Conservation (phyloP, 345 rosid species). For the Hevea brasiliensis region DNA sequence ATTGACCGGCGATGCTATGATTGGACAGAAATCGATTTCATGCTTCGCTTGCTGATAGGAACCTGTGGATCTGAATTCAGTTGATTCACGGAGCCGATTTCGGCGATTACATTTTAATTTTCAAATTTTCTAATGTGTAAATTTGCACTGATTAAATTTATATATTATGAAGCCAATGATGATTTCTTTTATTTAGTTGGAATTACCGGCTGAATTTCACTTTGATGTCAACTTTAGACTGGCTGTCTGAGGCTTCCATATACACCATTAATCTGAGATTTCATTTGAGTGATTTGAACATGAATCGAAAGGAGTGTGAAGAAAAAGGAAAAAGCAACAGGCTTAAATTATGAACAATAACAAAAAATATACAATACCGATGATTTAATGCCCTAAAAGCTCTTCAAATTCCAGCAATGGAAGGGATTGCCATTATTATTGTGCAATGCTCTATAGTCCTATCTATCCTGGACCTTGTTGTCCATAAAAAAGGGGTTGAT, state of each 20-base stretch:
- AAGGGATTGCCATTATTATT: background rate
- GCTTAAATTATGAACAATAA: no score
- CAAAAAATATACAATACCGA: no score
- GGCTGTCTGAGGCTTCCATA: constrained; percentile 67
- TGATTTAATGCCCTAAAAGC: no score
- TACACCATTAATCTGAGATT: no score
- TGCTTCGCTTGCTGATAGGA: constrained; percentile 66
- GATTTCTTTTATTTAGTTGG: constrained; percentile 48
- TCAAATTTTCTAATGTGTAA: no score
- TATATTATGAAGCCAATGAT: constrained; percentile 54
- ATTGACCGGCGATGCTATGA: constrained; percentile 61
- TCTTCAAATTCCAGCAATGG: no score
- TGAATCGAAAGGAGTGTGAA: no score
- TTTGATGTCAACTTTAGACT: constrained; percentile 42
- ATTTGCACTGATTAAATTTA: no score
- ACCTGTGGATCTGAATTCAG: constrained; percentile 43
- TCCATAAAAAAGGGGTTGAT: constrained; percentile 22
- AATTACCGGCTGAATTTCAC: constrained; percentile 79
- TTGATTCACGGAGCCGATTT: constrained; percentile 58
- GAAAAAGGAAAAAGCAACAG: no score
- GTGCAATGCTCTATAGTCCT: constrained; percentile 8
- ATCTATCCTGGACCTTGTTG: constrained; percentile 9
- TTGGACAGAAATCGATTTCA: constrained; percentile 40
- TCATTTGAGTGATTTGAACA: no score
- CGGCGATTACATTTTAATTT: constrained; percentile 46